Evolutionary conservation across 2,329 filamentous ascomycete species (phyloP).

Genomic region (Fusarium sp.): DNA sequence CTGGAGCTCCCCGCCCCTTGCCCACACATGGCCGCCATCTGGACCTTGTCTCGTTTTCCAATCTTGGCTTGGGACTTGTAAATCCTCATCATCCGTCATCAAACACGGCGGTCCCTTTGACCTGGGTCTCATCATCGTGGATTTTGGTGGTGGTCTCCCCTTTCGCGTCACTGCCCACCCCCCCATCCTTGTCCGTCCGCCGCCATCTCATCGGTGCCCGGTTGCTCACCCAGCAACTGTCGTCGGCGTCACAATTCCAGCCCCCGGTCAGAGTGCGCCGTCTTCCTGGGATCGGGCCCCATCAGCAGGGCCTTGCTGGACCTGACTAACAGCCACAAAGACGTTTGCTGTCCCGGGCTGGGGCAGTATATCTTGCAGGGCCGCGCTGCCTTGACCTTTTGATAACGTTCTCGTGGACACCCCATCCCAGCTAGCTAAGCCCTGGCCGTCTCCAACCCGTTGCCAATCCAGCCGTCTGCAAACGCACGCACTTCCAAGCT

Average conservation of each 20-base stretch:
- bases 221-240: conserved; percentile 8
- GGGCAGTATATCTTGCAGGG: conserved; percentile 44
- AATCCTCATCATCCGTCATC: conserved; percentile 22
- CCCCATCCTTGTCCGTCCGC: conserved; percentile 15
- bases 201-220: conserved; percentile 30
- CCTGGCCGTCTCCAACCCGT: conserved; percentile 40
- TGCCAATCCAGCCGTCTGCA: conserved; percentile 29
- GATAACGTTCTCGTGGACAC: conserved; percentile 36
- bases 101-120: conserved; percentile 19
- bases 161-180: conserved; percentile 12
- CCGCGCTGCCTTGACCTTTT: conserved; percentile 40
- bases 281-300: conserved; percentile 34
- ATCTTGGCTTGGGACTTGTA: conserved; percentile 25
- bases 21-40: conserved; percentile 36
- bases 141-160: conserved; percentile 7
- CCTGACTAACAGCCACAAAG: conserved; percentile 35
- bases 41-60: conserved; percentile 27
- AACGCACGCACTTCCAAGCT: conserved; percentile 29
- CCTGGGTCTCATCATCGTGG: conserved; percentile 6
- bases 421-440: conserved; percentile 41
- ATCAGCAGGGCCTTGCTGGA: conserved; percentile 20
- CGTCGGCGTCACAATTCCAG: conserved; percentile 17
- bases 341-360: conserved; percentile 19
- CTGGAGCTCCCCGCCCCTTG: conserved; percentile 31
- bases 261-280: conserved; percentile 30